Evolutionary conservation across 345 rosid species (phyloP), one percentile per base, ranked within the genome.

Genomic region (Rhizophora mangle): DNA sequence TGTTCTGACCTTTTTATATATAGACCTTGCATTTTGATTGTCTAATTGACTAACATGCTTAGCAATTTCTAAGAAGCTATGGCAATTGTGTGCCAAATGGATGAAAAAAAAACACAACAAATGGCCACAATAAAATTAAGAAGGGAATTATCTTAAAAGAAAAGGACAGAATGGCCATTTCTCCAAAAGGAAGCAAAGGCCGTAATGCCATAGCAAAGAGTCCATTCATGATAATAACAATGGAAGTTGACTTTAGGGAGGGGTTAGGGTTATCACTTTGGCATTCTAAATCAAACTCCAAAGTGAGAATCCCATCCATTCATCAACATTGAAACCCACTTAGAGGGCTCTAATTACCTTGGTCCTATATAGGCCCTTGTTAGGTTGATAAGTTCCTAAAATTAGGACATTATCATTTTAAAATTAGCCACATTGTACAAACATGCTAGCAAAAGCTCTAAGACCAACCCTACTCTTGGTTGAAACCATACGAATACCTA

Each of bases 401-500:
- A 73, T 51, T 47, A 62, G 85, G 85, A 69, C 84, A 77, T 6
- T 79, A 83, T 79, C 78, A 65, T 74, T 43, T 71, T 36, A 68
- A 72, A 65, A 52, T 24, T 77, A 76, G 82, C 15, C 85, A 80
- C 83, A 71, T 53, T 76, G 75, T 63, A 72, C 31, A 62, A 29
- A 62, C 65, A 71, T 72, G 75, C 75, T 72, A 70, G 83, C 77
- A 72, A 76, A 57, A 68, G 79, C 68, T 60, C 9, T 0, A 80
- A 60, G 77, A 80, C 75, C 75, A 69, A 58, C 78, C 82, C 84
- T 79, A 81, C 79, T 34, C 62, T 32, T 29, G 76, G 85, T 74
- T 84, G 83, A 83, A 79, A 69, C 69, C 83, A 84, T 79, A 78
- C 69, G 80, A 82, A 73, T 73, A 76, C 32, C 7, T 68, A 47